Conservation (phyloP, 805 yeast genomes). For the Starmera caribaea region DNA sequence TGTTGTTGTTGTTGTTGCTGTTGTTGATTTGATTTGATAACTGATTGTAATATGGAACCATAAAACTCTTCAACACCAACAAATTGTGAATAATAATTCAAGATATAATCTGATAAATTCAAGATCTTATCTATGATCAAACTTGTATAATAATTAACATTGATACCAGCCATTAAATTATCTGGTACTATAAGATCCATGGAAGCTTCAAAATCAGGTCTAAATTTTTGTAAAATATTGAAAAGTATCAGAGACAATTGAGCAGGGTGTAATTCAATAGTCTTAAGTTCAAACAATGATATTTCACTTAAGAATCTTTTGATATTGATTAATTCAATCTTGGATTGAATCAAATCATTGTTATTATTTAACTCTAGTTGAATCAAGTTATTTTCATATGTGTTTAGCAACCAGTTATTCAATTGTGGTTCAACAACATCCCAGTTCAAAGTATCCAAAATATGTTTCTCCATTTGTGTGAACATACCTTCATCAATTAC, state of each 20-base stretch:
- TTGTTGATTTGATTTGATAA: conserved; percentile 4
- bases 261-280: conserved; percentile 28
- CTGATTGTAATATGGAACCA: conserved; percentile 6
- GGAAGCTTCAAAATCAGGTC: conserved; percentile 7
- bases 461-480: conserved; percentile 82
- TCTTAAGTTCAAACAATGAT: conserved; percentile 36
- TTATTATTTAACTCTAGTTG: conserved; percentile 24
- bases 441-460: conserved; percentile 67
- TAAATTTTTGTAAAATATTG: conserved; percentile 6
- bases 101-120: conserved; percentile 1
- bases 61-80: conserved; percentile 11
- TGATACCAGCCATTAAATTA: not conserved
- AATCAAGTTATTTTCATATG: conserved; percentile 32
- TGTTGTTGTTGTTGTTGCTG: conserved; percentile 1
- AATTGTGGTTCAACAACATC: conserved; percentile 54
- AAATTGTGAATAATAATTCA: conserved; percentile 5
- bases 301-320: conserved; percentile 42
- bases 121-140: conserved; percentile 2
- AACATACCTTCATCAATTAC: conserved; percentile 43
- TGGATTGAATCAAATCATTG: conserved; percentile 13
- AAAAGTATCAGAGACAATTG: conserved; percentile 15
- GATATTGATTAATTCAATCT: conserved; percentile 31
- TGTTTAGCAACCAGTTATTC: conserved; percentile 35
- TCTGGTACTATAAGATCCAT: conserved; percentile 1
- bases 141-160: conserved; percentile 1